Evolutionary conservation across 768 basidiomycete genomes (phyloP), one percentile per base, ranked within the genome.

Genomic region (Sarcodon sp.): DNA sequence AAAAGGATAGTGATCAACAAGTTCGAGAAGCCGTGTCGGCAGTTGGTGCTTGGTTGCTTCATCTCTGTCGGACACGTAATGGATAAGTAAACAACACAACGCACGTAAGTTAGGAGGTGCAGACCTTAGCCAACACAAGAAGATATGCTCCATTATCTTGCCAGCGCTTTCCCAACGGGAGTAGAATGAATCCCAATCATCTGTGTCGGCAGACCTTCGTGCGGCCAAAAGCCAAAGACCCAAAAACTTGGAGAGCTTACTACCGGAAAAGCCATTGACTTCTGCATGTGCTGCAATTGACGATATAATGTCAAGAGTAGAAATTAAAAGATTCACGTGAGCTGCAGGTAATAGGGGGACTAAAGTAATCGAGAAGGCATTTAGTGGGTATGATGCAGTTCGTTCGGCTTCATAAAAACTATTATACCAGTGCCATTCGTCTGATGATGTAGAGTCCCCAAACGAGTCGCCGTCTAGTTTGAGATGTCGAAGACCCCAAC

Each of bases 401-500:
- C 71, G 76, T 57, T 89, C 87, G 0, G 74, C 68, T 31, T 72
- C 68, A 47, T 72, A 67, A 61, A 87, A 89, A 1, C 68, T 57
- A 35, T 63, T 66, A 61, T 88, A 89, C 87, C 87, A 89, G 3
- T 63, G 64, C 57, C 75, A 75, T 8, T 51, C 52, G 43, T 73
- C 68, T 39, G 71, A 76, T 33, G 32, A n/a, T 11, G 13, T 1
- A 12, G 38, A 35, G n/a, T 45, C 46, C 31, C 83, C 84, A 52
- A 87, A 85, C 12, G 66, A 67, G 16, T 65, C 62, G 4, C 73
- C 71, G 31, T 82, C 75, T 5, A 88, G 66, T 31, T 76, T 67
- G 39, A 88, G 67, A 58, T 89, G 87, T 32, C 87, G 79, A 31
- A 89, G 61, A 34, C 75, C 83, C 87, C 87, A 89, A 39, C 87